Conservation (phyloP, 768 basidiomycete genomes). For the Mrakia blollopis region DNA sequence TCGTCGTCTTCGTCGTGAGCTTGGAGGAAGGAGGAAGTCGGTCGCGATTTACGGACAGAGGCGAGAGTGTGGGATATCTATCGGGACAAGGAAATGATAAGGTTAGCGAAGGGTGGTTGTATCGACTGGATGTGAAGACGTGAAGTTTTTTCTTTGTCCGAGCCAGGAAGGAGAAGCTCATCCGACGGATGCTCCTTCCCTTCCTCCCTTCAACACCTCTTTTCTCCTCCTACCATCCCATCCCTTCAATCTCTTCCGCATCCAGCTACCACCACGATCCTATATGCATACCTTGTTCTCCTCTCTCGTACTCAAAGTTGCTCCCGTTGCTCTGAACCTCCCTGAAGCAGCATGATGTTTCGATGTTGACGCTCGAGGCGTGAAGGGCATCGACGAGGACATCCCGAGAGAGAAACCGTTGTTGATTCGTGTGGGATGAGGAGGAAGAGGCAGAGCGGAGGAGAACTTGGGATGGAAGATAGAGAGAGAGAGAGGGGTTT, state of each 20-base stretch:
- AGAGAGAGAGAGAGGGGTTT: neutral
- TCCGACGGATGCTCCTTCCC: neutral
- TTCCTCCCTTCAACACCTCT: neutral
- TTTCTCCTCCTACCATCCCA: neutral
- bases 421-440: neutral
- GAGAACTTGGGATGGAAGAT: neutral
- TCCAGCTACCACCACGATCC: neutral
- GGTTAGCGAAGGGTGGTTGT: neutral
- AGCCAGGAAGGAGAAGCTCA: neutral
- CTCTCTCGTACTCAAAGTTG: conserved; percentile 17
- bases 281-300: conserved; percentile 18
- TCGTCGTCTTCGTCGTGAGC: neutral
- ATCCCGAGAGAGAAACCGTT: neutral
- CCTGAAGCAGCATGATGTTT: neutral
- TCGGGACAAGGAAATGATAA: too few relatives aligned
- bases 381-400: conserved; percentile 16
- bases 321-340: conserved; percentile 12
- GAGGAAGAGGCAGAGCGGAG: neutral
- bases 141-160: neutral
- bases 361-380: conserved; percentile 18
- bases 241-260: neutral
- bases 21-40: neutral
- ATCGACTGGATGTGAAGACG: neutral
- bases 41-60: conserved; percentile 8
- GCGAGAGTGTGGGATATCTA: conserved; percentile 21